Evolutionary conservation across 2,329 filamentous ascomycete genomes (phyloP).

Genomic region (Paecilomyces niveus): DNA sequence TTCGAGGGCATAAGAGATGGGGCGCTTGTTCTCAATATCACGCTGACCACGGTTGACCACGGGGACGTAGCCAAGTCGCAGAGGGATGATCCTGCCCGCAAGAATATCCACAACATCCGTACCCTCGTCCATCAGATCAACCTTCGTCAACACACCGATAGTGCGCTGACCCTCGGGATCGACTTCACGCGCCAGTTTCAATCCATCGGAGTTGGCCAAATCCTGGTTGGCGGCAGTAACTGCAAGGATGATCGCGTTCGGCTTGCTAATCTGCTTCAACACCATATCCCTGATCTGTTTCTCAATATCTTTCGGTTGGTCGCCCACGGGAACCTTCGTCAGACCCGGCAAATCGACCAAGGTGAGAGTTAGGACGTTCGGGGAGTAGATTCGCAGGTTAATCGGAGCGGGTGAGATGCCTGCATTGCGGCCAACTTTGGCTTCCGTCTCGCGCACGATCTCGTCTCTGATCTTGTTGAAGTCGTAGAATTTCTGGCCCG

Average conservation of each 20-base stretch:
- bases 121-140: constrained; percentile 97
- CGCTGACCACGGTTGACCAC: constrained; percentile 97
- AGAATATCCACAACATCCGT: constrained; percentile 98
- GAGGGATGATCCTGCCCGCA: constrained; percentile 90
- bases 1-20: constrained; percentile 83
- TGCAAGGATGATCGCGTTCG: constrained; percentile 94
- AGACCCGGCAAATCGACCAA: constrained; percentile 93
- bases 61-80: constrained; percentile 90
- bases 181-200: constrained; percentile 93
- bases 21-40: constrained; percentile 97
- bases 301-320: constrained; percentile 95
- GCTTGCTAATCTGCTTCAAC: constrained; percentile 95
- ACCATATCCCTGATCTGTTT: constrained; percentile 97
- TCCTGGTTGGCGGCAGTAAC: constrained; percentile 96
- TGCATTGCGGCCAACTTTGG: constrained; percentile 91
- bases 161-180: constrained; percentile 96
- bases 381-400: constrained; percentile 96
- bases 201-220: constrained; percentile 94
- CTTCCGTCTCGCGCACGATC: constrained; percentile 92
- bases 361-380: constrained; percentile 93
- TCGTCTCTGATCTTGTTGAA: constrained; percentile 98
- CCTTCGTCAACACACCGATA: constrained; percentile 97
- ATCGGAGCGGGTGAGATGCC: constrained; percentile 96
- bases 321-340: constrained; percentile 93
- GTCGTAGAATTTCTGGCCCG: constrained; percentile 94